phyloP scores from a whole-genome alignment of 2,329 filamentous ascomycete species.

The Rhexocercosporidium sp. region DNA sequence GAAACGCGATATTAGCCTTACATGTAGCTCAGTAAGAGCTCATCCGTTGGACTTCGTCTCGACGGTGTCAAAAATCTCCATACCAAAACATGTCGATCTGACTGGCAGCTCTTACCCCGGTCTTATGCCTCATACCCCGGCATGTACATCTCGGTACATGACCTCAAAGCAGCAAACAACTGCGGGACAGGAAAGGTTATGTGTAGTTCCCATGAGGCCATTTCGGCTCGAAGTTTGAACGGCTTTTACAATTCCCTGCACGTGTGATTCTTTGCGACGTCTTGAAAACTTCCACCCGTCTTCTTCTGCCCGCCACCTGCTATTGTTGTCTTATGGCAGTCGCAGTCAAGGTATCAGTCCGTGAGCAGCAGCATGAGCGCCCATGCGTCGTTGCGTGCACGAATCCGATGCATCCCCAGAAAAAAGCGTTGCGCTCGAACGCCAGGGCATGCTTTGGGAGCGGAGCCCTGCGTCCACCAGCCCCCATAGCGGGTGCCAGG shows the following conservation, averaged over 20 bases:
- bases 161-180: slow-evolving; percentile 31
- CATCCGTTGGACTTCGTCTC: slow-evolving; percentile 11
- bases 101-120: slow-evolving; percentile 14
- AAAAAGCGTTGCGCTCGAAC: slow-evolving; percentile 8
- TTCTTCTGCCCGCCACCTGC: slow-evolving; percentile 28
- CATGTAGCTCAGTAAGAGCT: neutral
- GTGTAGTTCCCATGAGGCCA: slow-evolving; percentile 21
- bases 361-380: slow-evolving; percentile 8
- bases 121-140: slow-evolving; percentile 22
- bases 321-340: slow-evolving; percentile 6
- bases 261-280: slow-evolving; percentile 20
- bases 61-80: slow-evolving; percentile 12
- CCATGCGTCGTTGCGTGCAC: neutral
- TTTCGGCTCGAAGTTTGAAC: slow-evolving; percentile 20
- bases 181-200: slow-evolving; percentile 12
- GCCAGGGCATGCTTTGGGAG: slow-evolving; percentile 18
- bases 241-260: slow-evolving; percentile 17
- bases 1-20: neutral
- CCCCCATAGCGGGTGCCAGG: slow-evolving; percentile 22
- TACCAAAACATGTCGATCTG: slow-evolving; percentile 25
- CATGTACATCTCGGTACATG: slow-evolving; percentile 31
- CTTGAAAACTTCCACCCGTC: slow-evolving; percentile 25
- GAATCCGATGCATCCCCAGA: slow-evolving; percentile 3
- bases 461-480: slow-evolving; percentile 32
- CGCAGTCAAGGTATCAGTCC: slow-evolving; percentile 14